Evolutionary conservation across 1,284 basidiomycete species (phyloP).

Genomic region (Anthracocystis setariae): DNA sequence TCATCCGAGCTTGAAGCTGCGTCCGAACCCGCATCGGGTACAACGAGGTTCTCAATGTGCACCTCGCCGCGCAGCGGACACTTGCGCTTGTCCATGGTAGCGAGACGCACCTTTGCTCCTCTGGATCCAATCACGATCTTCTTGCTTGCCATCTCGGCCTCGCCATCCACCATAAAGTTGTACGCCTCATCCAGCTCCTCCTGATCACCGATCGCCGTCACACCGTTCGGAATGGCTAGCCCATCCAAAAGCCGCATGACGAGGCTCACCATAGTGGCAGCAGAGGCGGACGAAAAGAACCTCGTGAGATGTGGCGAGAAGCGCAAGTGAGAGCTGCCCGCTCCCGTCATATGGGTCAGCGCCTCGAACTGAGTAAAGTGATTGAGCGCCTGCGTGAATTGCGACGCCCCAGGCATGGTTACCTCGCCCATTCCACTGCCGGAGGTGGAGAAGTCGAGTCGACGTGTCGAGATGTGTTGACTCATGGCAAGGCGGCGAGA

Average conservation of each 20-base stretch:
- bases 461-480: conserved; percentile 49
- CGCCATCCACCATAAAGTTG: conserved; percentile 46
- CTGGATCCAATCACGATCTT: conserved; percentile 37
- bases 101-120: conserved; percentile 59
- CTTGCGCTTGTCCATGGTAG: conserved; percentile 64
- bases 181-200: conserved; percentile 55
- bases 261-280: conserved; percentile 39
- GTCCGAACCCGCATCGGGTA: conserved; percentile 17
- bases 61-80: conserved; percentile 64
- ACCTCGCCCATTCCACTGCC: conserved; percentile 28
- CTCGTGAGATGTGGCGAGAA: conserved; percentile 65
- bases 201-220: conserved; percentile 57
- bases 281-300: conserved; percentile 55
- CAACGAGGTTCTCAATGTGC: conserved; percentile 52
- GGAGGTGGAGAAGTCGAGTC: conserved; percentile 39
- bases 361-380: conserved; percentile 58
- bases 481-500: conserved; percentile 50
- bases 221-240: conserved; percentile 46
- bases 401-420: conserved; percentile 40
- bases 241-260: conserved; percentile 43
- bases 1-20: conserved; percentile 6
- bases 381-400: conserved; percentile 63
- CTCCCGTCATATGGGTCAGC: conserved; percentile 34
- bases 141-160: conserved; percentile 18
- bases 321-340: conserved; percentile 44